Base-by-base conservation (phyloP, 306 rosid genomes). In the Sesbania bispinosa region DNA sequence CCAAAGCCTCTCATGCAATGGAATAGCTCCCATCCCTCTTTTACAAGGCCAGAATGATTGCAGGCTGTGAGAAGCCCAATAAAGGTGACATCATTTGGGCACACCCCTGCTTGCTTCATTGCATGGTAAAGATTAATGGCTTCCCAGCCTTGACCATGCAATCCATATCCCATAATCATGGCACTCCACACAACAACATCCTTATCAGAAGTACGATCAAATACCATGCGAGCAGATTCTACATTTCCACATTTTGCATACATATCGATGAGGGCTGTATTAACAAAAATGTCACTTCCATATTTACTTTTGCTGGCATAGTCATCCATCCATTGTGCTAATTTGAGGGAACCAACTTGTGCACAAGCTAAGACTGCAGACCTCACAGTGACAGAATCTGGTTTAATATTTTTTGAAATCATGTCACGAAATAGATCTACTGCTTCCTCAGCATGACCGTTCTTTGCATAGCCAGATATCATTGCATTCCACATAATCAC, bases 131-230 rank as follows among this genome's bases (percentile, higher is more conserved):
- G 79, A 80, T 80, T 69, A 36, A 87, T 80, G 55, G 96, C 93
- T 59, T 89, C 90, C 76, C 21, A 71, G 8, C 85, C 92, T 29
- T 59, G 79, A 53, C 96, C 92, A 47, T 89, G 96, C 79, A 89
- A 75, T 54, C 86, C 96, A 63, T 85, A 89, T 18, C 93, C 96
- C 64, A 80, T 77, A 52, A 89, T 80, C 89, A 87, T 85, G 71
- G 96, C 88, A 80, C 89, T 89, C 96, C 96, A 85, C 38, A 83
- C 75, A 15, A 89, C 84, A 3, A 89, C 89, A 67, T 89, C 93
- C 77, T 85, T 87, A 18, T 82, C 16, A 27, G 61, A 71, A 19
- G 69, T 72, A 59, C 78, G 77, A 71, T 87, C 81, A 66, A 89
- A 89, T 60, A 84, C 84, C 27, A 16, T 13, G 13, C 84, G 88